phyloP scores from a whole-genome alignment of 768 basidiomycete species.

The Tricholoma terreum region DNA sequence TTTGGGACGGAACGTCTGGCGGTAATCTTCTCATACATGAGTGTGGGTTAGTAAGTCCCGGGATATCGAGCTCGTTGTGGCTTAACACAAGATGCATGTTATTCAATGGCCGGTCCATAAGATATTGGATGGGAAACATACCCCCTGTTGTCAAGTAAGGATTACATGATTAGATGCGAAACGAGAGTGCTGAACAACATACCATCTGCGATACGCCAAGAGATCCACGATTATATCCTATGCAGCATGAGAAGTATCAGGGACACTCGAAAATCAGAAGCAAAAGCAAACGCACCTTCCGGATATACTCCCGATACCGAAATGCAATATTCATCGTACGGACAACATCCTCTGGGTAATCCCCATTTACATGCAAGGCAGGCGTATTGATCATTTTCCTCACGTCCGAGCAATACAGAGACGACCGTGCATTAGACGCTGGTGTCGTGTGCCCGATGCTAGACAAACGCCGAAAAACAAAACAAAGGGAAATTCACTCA shows the following conservation, averaged over 20 bases:
- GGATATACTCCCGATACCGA: conserved; percentile 81
- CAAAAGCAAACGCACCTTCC: conserved; percentile 48
- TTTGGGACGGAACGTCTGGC: conserved; percentile 72
- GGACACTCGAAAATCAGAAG: not conserved
- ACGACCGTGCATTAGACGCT: conserved; percentile 78
- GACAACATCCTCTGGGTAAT: conserved; percentile 87
- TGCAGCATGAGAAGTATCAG: not conserved
- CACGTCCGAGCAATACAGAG: conserved; percentile 82
- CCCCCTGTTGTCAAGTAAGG: conserved; percentile 31
- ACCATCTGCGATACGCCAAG: conserved; percentile 85
- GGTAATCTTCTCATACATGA: conserved; percentile 89
- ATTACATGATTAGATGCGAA: not conserved
- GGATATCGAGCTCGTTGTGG: conserved; percentile 88
- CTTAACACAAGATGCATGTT: conserved; percentile 32
- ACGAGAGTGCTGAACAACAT: conserved; percentile 13
- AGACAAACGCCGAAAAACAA: not conserved
- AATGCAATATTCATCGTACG: conserved; percentile 87
- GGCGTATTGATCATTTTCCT: conserved; percentile 91
- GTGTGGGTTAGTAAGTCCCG: conserved; percentile 82
- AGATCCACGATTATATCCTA: conserved; percentile 86
- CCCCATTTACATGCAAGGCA: conserved; percentile 88
- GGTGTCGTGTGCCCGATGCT: conserved; percentile 94
- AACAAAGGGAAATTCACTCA: conserved; percentile 53
- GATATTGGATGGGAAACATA: conserved; percentile 17
- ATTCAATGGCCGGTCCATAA: not conserved